Conservation (phyloP, 2,329 filamentous ascomycete genomes). For the Cytospora paraplurivora region DNA sequence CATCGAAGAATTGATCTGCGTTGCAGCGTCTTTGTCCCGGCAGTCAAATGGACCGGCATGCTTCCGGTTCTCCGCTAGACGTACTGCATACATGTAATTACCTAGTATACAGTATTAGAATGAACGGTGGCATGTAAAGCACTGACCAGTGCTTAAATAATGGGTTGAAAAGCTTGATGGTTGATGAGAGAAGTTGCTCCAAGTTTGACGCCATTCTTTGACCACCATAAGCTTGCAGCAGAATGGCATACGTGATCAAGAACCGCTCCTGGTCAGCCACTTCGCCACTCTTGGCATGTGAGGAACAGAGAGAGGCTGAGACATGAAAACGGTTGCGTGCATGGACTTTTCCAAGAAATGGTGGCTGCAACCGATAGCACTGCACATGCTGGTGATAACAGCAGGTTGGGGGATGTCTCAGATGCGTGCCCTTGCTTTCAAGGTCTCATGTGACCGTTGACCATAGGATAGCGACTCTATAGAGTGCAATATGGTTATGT, state of each 20-base stretch:
- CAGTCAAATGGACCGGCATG: neutral
- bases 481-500: neutral
- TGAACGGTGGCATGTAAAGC: neutral
- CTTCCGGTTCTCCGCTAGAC: constrained; percentile 1
- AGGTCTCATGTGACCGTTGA: neutral
- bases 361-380: neutral
- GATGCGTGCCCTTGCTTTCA: neutral
- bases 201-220: neutral
- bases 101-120: neutral
- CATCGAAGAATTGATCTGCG: constrained; percentile 1
- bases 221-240: neutral
- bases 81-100: neutral
- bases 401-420: neutral
- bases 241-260: neutral
- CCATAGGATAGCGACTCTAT: neutral
- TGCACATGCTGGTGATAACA: neutral
- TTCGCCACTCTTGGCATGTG: constrained; percentile 1
- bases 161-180: neutral
- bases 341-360: neutral
- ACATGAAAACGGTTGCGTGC: constrained; percentile 10
- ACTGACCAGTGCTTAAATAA: constrained; percentile 23
- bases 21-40: constrained; percentile 6
- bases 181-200: neutral
- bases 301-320: constrained; percentile 1
- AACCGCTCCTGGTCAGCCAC: neutral